Percentiles rank a stretch among this genome's conserved stretches.
phyloP scores from a whole-genome alignment of 768 basidiomycete species.

The Amanita pseudoporphyria region DNA sequence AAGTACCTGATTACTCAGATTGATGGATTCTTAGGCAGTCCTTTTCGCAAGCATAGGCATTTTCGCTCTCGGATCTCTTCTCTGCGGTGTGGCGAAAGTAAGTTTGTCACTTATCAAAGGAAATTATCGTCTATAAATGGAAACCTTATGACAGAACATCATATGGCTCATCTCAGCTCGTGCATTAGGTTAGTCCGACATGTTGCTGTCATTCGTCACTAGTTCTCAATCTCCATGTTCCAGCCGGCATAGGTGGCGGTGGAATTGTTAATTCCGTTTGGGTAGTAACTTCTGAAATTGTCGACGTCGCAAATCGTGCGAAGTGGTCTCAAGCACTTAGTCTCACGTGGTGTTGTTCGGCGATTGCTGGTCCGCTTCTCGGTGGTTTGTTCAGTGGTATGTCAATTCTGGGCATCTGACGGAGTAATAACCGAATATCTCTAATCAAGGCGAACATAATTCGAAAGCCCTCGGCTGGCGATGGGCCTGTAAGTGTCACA shows the following conservation, averaged over 20 bases:
- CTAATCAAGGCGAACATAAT: constrained; percentile 20
- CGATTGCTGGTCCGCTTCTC: constrained; percentile 74
- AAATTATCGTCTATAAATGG: constrained; percentile 12
- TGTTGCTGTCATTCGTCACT: constrained; percentile 3
- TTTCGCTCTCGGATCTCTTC: constrained; percentile 69
- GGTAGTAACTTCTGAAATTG: constrained; percentile 81
- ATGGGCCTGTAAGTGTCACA: constrained; percentile 65
- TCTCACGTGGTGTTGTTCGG: constrained; percentile 81
- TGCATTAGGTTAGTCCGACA: constrained; percentile 26
- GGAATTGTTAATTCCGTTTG: constrained; percentile 82
- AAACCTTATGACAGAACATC: constrained; percentile 29
- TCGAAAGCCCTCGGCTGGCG: constrained; percentile 52
- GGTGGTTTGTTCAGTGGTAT: constrained; percentile 75
- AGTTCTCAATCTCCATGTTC: constrained; percentile 15
- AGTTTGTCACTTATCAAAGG: constrained; percentile 13
- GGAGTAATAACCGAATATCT: constrained; percentile 10
- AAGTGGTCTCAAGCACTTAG: constrained; percentile 84
- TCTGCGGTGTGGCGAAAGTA: constrained; percentile 72
- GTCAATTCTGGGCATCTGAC: constrained; percentile 14
- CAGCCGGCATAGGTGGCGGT: constrained; percentile 77
- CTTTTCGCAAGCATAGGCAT: constrained; percentile 65
- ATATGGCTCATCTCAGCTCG: constrained; percentile 62
- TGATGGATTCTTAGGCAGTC: constrained; percentile 35
- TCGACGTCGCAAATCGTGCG: constrained; percentile 57
- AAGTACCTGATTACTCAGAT: constrained; percentile 1